Conservation (phyloP, 768 basidiomycete genomes). For the Agrocybe chaxingu region DNA sequence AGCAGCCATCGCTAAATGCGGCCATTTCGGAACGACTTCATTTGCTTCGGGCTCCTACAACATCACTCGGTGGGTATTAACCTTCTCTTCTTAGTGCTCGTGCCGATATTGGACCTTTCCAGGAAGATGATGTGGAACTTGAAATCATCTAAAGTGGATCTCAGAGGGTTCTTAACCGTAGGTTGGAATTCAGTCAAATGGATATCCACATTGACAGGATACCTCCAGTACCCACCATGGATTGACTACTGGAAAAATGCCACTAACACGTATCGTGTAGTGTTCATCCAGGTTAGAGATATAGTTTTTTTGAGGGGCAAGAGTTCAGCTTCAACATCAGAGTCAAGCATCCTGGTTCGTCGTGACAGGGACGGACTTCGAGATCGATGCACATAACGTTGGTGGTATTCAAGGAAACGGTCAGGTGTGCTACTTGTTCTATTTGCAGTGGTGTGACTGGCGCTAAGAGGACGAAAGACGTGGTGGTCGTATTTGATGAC, state of each 20-base stretch:
- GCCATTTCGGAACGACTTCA: slow-evolving; percentile 41
- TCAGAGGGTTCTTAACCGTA: slow-evolving; percentile 44
- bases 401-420: slow-evolving; percentile 62
- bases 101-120: background rate
- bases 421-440: slow-evolving; percentile 30
- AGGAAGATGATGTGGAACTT: slow-evolving; percentile 58
- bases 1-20: slow-evolving; percentile 45
- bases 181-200: slow-evolving; percentile 5
- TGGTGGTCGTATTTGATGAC: slow-evolving; percentile 58
- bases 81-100: background rate
- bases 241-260: slow-evolving; percentile 54
- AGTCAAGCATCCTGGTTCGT: slow-evolving; percentile 66
- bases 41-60: slow-evolving; percentile 46
- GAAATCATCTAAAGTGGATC: slow-evolving; percentile 36
- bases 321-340: slow-evolving; percentile 21
- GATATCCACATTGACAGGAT: background rate
- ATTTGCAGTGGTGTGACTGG: background rate
- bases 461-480: slow-evolving; percentile 22
- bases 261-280: slow-evolving; percentile 55
- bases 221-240: slow-evolving; percentile 46
- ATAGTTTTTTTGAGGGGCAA: background rate
- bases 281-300: slow-evolving; percentile 49
- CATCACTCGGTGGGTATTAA: slow-evolving; percentile 40
- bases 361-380: slow-evolving; percentile 52
- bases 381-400: slow-evolving; percentile 49